Base-by-base conservation (phyloP, 768 basidiomycete genomes). In the Dentipellis fragilis region DNA sequence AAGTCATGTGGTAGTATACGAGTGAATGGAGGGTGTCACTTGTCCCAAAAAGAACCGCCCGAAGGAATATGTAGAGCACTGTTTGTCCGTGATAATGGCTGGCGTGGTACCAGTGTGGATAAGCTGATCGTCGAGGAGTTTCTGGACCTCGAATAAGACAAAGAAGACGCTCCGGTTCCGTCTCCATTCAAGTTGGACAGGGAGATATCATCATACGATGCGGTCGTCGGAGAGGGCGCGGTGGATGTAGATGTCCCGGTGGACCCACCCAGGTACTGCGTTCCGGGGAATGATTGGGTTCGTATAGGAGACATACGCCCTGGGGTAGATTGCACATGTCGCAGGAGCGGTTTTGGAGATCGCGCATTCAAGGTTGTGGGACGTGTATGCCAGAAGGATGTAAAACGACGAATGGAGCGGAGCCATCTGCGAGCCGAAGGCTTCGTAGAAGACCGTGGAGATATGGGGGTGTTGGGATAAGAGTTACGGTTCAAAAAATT, bases 91-190 rank as follows among this genome's bases (percentile, higher is more conserved):
- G 69, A 71, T 14, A 72, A 57, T 8, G 72, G 65, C 50, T 71
- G 73, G 52, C 83, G 74, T 45, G 84, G 74, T 35, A 74, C 69
- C 57, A 81, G 65, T n/a, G 71, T 73, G 38, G 80, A 73, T 40
- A 87, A 64, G 64, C 78, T 87, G 66, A 82, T 76, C 67, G 82
- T 79, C 4, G 85, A 87, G 8, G 75, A 73, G 59, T 86, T 88
- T 60, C 83, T 73, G 60, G 86, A 88, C 14, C 86, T 79, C 23
- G 79, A 75, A 53, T 79, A 71, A 50, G 79, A 66, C 21, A 72
- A 71, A 56, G 54, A 8, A 48, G 60, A 57, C 19, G 56, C 54
- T 2, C 59, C 59, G 40, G 60, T 56, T 45, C 51, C 49, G 8
- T 51, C 58, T 38, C 57, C 58, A 21, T 36, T 10, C 17, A 46